These are phyloP conservation scores for Sclerotinia nivalis DNA, from an alignment of 2,329 filamentous ascomycete species.

Conservation along the genomic window DNA sequence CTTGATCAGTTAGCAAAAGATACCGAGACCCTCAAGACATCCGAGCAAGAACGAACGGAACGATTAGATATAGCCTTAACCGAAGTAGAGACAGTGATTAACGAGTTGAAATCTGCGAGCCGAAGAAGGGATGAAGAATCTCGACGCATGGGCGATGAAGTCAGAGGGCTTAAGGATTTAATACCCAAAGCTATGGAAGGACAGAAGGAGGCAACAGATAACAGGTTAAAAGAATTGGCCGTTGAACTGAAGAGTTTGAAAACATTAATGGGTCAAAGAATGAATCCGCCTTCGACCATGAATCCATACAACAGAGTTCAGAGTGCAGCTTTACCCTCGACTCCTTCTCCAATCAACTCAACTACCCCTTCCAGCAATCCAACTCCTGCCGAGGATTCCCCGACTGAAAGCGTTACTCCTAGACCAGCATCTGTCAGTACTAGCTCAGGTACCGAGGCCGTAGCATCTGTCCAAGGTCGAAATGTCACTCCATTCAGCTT, in stretches of 20 bases:
- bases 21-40: conserved; percentile 81
- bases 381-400: conserved; percentile 29
- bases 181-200: conserved; percentile 88
- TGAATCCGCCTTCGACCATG: conserved; percentile 46
- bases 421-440: conserved; percentile 42
- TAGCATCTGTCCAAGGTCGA: conserved; percentile 42
- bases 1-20: conserved; percentile 92
- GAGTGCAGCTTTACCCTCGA: conserved; percentile 19
- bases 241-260: conserved; percentile 90
- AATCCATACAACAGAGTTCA: conserved; percentile 37
- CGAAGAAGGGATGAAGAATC: conserved; percentile 84
- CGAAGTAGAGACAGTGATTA: conserved; percentile 82
- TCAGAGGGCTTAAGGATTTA: conserved; percentile 76
- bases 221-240: conserved; percentile 79
- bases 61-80: conserved; percentile 77
- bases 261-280: conserved; percentile 71
- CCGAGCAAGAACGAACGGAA: conserved; percentile 81
- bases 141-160: conserved; percentile 81
- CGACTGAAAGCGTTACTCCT: conserved; percentile 31
- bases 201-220: conserved; percentile 82
- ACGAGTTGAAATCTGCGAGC: conserved; percentile 78
- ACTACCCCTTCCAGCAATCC: conserved; percentile 21
- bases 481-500: conserved; percentile 54
- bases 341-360: conserved; percentile 22
- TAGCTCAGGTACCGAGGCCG: conserved; percentile 38